A percentile compares a stretch with the other conserved stretches of the same genome.
Conservation (phyloP, 2,329 filamentous ascomycete species). For the Cordyceps cateniannulata region DNA sequence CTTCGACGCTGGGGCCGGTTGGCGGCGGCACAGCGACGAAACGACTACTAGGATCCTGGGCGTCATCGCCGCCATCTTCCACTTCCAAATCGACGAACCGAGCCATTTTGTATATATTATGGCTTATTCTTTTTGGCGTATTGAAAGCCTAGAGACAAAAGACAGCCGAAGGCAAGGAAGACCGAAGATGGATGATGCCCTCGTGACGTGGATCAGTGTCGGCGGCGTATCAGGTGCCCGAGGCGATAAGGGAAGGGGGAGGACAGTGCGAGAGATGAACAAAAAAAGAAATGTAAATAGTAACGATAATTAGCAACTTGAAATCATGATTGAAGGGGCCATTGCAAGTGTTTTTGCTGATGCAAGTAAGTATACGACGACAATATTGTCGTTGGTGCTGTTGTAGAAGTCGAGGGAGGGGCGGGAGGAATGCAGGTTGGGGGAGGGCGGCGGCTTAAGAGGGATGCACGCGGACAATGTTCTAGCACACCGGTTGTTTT, state of each 20-base stretch:
- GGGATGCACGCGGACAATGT: not conserved
- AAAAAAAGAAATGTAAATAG: not conserved
- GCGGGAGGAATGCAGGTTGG: not conserved
- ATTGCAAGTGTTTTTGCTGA: not conserved
- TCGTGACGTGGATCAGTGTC: slow-evolving; percentile 4
- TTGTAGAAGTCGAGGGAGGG: not conserved
- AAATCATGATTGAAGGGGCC: slow-evolving; percentile 3
- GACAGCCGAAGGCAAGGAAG: not conserved
- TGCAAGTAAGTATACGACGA: not conserved
- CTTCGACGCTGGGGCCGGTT: not conserved
- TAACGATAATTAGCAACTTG: not conserved
- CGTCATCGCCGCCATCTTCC: slow-evolving; percentile 14
- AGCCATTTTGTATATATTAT: slow-evolving; percentile 13
- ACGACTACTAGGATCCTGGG: slow-evolving; percentile 10
- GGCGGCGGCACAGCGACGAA: slow-evolving; percentile 5
- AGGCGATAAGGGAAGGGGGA: not conserved
- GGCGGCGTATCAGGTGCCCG: not conserved
- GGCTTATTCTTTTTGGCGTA: not conserved
- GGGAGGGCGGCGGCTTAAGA: not conserved
- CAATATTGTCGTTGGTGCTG: not conserved
- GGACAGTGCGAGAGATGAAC: not conserved
- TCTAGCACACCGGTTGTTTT: too few relatives aligned
- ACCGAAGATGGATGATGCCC: not conserved
- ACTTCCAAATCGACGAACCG: slow-evolving; percentile 20
- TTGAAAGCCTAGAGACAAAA: not conserved